Evolutionary conservation across 2,329 filamentous ascomycete species (phyloP).

Genomic region (Beauveria sp.): DNA sequence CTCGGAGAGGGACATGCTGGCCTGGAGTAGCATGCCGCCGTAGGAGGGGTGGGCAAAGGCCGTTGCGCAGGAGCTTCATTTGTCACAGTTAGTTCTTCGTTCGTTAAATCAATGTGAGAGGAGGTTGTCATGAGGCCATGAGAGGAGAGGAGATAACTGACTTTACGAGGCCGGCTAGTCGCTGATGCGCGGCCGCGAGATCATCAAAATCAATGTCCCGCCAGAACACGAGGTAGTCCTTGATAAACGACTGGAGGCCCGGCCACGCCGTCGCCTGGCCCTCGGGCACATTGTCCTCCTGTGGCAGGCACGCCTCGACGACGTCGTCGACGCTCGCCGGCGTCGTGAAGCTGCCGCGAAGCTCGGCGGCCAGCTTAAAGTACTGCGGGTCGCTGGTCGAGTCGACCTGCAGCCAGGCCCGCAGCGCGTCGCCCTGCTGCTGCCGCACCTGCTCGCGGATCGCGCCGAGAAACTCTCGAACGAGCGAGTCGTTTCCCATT

Average conservation of each 20-base stretch:
- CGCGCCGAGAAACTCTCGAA: conserved; percentile 60
- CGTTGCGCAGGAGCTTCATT: conserved; percentile 65
- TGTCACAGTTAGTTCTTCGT: not conserved
- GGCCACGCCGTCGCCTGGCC: conserved; percentile 64
- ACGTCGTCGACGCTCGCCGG: conserved; percentile 50
- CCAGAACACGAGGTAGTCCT: conserved; percentile 73
- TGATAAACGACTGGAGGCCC: conserved; percentile 70
- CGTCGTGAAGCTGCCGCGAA: conserved; percentile 48
- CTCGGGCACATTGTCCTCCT: conserved; percentile 55
- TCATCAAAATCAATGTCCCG: conserved; percentile 72
- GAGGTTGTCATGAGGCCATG: not conserved
- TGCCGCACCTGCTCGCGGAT: conserved; percentile 49
- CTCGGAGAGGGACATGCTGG: conserved; percentile 73
- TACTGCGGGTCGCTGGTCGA: conserved; percentile 62
- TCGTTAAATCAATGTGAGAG: not conserved
- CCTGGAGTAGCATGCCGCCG: conserved; percentile 74
- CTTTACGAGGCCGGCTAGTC: conserved; percentile 68
- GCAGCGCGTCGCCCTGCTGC: conserved; percentile 57
- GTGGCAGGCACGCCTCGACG: conserved; percentile 56
- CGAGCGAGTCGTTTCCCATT: conserved; percentile 33
- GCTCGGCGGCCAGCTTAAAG: conserved; percentile 57
- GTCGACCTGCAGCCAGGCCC: conserved; percentile 67
- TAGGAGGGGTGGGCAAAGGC: conserved; percentile 73
- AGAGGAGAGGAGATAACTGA: conserved; percentile 33
- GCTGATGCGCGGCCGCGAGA: conserved; percentile 64